Conservation (phyloP, 257 asterid genomes). For the Marsdenia floribunda region DNA sequence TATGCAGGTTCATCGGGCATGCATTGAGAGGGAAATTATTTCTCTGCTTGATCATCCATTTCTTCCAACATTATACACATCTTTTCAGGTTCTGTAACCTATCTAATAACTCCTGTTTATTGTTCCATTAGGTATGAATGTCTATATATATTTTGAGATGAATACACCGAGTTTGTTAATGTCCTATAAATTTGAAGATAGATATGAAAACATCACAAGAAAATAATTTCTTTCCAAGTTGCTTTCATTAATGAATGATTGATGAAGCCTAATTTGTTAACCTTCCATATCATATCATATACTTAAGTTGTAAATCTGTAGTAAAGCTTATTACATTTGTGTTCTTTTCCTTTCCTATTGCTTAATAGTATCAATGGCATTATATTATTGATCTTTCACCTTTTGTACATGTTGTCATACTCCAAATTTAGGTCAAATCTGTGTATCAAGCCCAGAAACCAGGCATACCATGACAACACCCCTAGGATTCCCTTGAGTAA, state of each 20-base stretch:
- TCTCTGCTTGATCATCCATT: slow-evolving; percentile 94
- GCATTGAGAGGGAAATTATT: slow-evolving; percentile 88
- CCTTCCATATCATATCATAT: not conserved
- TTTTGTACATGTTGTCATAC: too few species aligned
- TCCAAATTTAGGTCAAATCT: too few species aligned
- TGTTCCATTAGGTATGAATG: not conserved
- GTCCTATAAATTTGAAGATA: not conserved
- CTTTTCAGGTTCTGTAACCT: slow-evolving; percentile 68
- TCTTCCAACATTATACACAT: slow-evolving; percentile 86
- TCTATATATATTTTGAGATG: not conserved
- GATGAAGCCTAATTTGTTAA: not conserved
- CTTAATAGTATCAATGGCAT: too few species aligned
- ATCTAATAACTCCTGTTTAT: slow-evolving; percentile 10
- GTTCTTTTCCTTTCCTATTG: too few species aligned
- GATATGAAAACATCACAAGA: not conserved
- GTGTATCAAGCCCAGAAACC: too few species aligned
- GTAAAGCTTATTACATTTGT: not conserved
- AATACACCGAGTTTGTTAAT: too few species aligned
- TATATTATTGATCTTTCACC: too few species aligned
- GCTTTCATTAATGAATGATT: not conserved
- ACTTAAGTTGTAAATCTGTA: not conserved
- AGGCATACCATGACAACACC: too few species aligned
- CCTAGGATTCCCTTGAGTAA: too few species aligned
- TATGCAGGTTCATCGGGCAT: slow-evolving; percentile 94
- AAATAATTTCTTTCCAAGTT: not conserved